Base-by-base conservation (phyloP, 1,284 basidiomycete species). In the Butyriboletus appendiculatus region DNA sequence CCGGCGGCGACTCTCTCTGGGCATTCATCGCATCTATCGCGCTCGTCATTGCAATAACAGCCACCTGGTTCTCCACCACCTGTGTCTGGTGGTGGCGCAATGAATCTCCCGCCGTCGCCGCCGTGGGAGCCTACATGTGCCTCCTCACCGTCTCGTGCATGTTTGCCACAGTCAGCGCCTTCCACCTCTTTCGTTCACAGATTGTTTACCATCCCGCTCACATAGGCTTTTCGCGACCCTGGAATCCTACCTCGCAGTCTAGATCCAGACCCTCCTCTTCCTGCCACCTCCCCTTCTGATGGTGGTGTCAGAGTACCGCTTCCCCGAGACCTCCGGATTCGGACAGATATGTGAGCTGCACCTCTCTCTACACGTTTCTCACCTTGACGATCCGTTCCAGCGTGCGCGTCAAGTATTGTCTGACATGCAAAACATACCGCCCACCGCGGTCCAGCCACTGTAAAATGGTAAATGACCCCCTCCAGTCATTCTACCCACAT, bases 401-500 rank as follows among this genome's bases (percentile, higher is more conserved):
- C 50, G 90, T 96, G 28, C 85, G 88, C 14, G 88, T 92, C 55
- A 96, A 95, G 72, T 96, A 93, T 64, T 97, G 95, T 70, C 82
- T 88, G 42, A 96, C 94, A 15, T 97, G 94, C 73, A 83, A 84
- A 65, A 92, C 83, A 4, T 96, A 97, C 69, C 84, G 95, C 32
- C 92, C 94, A 15, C 94, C 95, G 8, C 77, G 94, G 54, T 90
- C 92, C 35, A 95, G 91, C 67, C 94, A 97, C 72, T 97, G 94
- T 70, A 91, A 94, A 68, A 83, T 96, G 82, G 92, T 92, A 60
- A 65, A 80, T 15, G 2, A 16, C 5, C 33, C 18, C 63, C 11
- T 42, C 34, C 35, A 14, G 32, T 43, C 47, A 8, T 50, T 24
- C 51, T 48, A 52, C 16, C 41, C 38, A 37, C 16, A 26, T 40